Conservation (phyloP, 1,284 basidiomycete genomes). For the Puccinia triticina region DNA sequence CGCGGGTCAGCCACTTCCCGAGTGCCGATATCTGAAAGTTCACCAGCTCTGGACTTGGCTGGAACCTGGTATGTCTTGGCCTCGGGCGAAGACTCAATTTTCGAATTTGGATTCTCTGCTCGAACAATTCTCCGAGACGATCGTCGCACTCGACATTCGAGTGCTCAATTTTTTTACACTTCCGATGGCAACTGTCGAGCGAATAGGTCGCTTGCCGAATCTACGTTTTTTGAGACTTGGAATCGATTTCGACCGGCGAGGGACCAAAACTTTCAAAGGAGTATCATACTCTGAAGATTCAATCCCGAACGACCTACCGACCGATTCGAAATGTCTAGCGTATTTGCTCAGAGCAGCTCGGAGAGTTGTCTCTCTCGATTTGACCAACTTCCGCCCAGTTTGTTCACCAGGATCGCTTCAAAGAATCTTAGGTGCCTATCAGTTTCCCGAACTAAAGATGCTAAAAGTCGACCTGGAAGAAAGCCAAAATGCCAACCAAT, state of each 20-base stretch:
- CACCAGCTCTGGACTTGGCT: background rate
- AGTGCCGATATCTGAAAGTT: conserved; percentile 3
- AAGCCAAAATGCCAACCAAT: background rate
- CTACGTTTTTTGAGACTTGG: background rate
- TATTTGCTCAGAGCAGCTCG: background rate
- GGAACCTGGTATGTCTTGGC: too few species aligned
- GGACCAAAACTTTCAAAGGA: too few species aligned
- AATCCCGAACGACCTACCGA: too few species aligned
- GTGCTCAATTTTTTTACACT: conserved; percentile 18
- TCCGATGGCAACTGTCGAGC: background rate
- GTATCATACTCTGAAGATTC: too few species aligned
- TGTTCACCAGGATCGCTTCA: background rate
- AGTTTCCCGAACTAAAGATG: background rate
- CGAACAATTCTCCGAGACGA: background rate
- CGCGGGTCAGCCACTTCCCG: background rate
- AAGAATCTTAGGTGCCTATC: background rate
- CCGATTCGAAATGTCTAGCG: background rate
- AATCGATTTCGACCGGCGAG: background rate
- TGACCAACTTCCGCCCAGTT: background rate
- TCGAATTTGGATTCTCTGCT: background rate
- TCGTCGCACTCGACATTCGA: conserved; percentile 1
- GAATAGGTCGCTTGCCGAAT: background rate
- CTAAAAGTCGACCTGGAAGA: background rate
- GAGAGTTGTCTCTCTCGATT: background rate
- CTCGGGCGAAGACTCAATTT: background rate